Conservation (phyloP, 805 yeast species). For the Ascoidea asiatica region DNA sequence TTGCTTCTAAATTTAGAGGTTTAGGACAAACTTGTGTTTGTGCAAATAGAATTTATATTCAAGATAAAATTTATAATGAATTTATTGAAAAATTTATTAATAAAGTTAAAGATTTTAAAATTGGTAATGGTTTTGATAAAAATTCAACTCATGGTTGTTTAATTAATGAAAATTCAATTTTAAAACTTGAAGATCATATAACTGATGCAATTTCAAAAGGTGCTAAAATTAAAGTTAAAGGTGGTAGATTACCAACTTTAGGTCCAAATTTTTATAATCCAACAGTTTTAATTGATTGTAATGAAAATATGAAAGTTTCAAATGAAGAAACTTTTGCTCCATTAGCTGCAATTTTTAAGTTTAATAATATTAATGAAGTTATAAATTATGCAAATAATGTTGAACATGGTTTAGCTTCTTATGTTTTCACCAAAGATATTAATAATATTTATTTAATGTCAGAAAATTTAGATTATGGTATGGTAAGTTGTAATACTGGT, state of each 20-base stretch:
- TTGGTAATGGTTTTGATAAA: constrained; percentile 51
- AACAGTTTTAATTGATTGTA: constrained; percentile 52
- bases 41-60: constrained; percentile 61
- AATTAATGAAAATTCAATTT: constrained; percentile 48
- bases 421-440: constrained; percentile 48
- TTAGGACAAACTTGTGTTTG: constrained; percentile 78
- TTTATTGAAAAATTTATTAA: constrained; percentile 36
- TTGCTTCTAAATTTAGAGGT: constrained; percentile 58
- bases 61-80: constrained; percentile 48
- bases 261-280: constrained; percentile 58
- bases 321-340: constrained; percentile 80
- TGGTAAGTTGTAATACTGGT: constrained; percentile 76
- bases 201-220: constrained; percentile 54
- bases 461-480: constrained; percentile 60
- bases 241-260: constrained; percentile 34
- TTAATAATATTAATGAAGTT: constrained; percentile 52
- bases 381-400: constrained; percentile 48
- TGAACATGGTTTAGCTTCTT: constrained; percentile 68
- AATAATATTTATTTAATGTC: constrained; percentile 44
- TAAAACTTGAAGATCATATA: constrained; percentile 48
- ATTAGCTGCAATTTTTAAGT: constrained; percentile 55
- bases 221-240: constrained; percentile 54
- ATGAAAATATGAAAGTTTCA: constrained; percentile 39
- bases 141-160: constrained; percentile 68
- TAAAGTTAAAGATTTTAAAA: constrained; percentile 27